Evolutionary conservation across 2,329 filamentous ascomycete genomes (phyloP).

Genomic region (Ampelomyces quisqualis): DNA sequence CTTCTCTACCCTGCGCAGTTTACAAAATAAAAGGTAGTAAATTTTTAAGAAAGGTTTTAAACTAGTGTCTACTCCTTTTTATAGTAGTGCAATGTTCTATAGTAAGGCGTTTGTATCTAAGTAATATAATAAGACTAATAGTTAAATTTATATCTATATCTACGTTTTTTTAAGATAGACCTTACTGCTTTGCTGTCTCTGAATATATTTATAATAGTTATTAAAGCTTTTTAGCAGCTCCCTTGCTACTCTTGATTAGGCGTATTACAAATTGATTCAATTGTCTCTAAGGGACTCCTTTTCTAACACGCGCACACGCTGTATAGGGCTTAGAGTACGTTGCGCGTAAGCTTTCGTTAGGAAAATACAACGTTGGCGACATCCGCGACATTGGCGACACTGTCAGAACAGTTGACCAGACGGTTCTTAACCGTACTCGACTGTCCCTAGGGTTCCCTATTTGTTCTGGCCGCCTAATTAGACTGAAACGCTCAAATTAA

Average conservation of each 20-base stretch:
- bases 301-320: constrained; percentile 67
- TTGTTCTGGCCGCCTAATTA: too few species aligned
- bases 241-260: constrained; percentile 72
- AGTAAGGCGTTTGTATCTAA: constrained; percentile 1
- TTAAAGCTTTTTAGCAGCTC: constrained; percentile 82
- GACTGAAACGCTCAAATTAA: too few species aligned
- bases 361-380: too few species aligned
- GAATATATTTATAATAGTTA: not conserved
- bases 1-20: constrained; percentile 11
- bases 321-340: constrained; percentile 64
- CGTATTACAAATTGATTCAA: constrained; percentile 73
- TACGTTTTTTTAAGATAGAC: constrained; percentile 1
- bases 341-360: not conserved
- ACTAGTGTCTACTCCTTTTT: constrained; percentile 1
- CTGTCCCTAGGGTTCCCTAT: too few species aligned
- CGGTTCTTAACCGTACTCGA: too few species aligned
- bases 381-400: too few species aligned
- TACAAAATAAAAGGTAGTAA: constrained; percentile 8
- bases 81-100: constrained; percentile 3
- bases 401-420: too few species aligned
- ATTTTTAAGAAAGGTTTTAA: not conserved
- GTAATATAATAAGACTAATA: constrained; percentile 5
- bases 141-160: constrained; percentile 2
- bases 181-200: not conserved
- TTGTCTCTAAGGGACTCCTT: constrained; percentile 62